Conservation (phyloP, 2,329 filamentous ascomycete species). For the Xenosphaeropsis pyriputrescens region DNA sequence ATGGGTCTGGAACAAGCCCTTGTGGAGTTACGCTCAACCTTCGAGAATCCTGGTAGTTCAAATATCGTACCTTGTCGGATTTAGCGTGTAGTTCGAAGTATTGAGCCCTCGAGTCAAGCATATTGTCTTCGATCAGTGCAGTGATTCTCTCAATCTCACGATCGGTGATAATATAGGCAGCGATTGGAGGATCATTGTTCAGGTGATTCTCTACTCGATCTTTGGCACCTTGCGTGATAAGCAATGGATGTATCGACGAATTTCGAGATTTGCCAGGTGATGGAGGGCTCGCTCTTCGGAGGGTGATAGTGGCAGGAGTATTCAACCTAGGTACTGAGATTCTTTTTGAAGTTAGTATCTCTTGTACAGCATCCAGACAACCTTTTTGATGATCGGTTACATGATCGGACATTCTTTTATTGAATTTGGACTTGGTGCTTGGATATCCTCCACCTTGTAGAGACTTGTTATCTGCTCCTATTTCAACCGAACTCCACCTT, state of each 20-base stretch:
- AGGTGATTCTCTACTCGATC: background rate
- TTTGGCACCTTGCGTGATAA: background rate
- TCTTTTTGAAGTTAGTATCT: background rate
- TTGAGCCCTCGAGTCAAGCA: background rate
- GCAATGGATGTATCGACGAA: no score
- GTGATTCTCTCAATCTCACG: background rate
- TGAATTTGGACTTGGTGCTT: conserved; percentile 6
- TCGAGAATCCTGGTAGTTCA: background rate
- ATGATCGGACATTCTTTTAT: conserved; percentile 1
- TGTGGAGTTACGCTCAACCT: background rate
- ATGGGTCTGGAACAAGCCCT: background rate
- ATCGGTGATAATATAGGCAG: background rate
- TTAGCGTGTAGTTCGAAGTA: background rate
- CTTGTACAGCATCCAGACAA: conserved; percentile 4
- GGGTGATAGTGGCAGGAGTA: conserved; percentile 6
- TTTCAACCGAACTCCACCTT: conserved; percentile 13
- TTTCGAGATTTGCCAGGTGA: no score
- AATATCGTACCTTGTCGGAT: background rate
- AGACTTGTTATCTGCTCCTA: conserved; percentile 4
- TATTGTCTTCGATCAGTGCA: background rate
- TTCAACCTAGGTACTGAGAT: background rate
- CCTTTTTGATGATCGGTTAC: conserved; percentile 6
- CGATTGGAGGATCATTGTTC: conserved; percentile 6
- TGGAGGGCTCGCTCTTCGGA: conserved; percentile 8
- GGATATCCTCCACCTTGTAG: conserved; percentile 1